A percentile compares a stretch with the other conserved stretches of the same genome.
Conservation (phyloP, 2,329 filamentous ascomycete genomes). For the Pseudocercospora fijiensis region DNA sequence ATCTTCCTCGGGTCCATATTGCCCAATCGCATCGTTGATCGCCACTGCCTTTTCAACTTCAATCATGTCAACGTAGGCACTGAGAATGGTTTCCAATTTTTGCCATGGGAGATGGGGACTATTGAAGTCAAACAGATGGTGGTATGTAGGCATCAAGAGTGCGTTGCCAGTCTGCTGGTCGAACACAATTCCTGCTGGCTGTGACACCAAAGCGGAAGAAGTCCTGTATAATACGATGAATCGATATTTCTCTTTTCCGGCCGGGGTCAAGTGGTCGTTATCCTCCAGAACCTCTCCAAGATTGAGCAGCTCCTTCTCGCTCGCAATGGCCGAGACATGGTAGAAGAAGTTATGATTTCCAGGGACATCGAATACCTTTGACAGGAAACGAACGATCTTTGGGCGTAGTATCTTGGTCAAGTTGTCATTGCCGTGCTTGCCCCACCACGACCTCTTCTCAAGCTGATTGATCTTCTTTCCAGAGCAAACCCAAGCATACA, state of each 20-base stretch:
- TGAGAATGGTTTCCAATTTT: constrained; percentile 37
- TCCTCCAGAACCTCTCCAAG: constrained; percentile 36
- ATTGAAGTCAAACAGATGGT: constrained; percentile 37
- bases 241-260: constrained; percentile 32
- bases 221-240: constrained; percentile 36
- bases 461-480: constrained; percentile 35
- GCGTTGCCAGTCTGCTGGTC: constrained; percentile 35
- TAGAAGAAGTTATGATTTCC: constrained; percentile 36
- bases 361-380: constrained; percentile 37
- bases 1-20: constrained; percentile 16
- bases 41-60: constrained; percentile 38
- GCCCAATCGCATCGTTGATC: constrained; percentile 29
- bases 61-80: constrained; percentile 39
- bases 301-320: constrained; percentile 32
- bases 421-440: constrained; percentile 30
- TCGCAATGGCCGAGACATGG: constrained; percentile 35
- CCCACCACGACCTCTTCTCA: constrained; percentile 37
- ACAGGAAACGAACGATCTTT: constrained; percentile 32
- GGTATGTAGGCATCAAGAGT: constrained; percentile 38
- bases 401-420: constrained; percentile 33
- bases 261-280: constrained; percentile 26
- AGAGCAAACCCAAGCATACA: constrained; percentile 39
- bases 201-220: constrained; percentile 32
- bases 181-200: constrained; percentile 36
- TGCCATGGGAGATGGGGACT: constrained; percentile 37